Evolutionary conservation across 2,329 filamentous ascomycete genomes (phyloP).

Genomic region (Colletotrichum eleusines): DNA sequence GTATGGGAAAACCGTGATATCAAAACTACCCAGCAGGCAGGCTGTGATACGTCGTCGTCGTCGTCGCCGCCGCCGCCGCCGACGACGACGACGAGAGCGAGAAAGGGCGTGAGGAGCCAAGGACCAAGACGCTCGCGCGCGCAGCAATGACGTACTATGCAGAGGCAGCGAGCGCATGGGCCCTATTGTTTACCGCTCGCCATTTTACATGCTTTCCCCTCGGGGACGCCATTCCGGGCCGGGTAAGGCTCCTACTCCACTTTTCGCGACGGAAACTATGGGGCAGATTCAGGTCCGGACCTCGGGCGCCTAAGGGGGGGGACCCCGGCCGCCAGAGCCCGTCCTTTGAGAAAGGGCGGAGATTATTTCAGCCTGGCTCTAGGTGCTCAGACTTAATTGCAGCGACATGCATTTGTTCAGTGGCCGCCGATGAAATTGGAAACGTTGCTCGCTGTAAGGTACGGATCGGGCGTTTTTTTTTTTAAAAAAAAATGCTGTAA

Average conservation of each 20-base stretch:
- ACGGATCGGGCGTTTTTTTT: background rate
- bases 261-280: slow-evolving; percentile 1
- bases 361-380: background rate
- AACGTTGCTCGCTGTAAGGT: background rate
- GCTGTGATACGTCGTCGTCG: background rate
- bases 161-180: slow-evolving; percentile 3
- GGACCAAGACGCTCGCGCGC: slow-evolving; percentile 9
- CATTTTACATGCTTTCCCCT: background rate
- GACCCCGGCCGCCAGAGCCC: background rate
- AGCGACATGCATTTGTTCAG: background rate
- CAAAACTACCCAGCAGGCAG: background rate
- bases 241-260: background rate
- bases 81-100: background rate
- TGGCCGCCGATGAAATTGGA: background rate
- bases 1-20: slow-evolving; percentile 27
- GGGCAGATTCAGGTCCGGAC: background rate
- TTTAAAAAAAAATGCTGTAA: too few species aligned
- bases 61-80: background rate
- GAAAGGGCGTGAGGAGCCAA: background rate
- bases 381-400: background rate
- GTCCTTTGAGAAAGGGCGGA: background rate
- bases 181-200: background rate
- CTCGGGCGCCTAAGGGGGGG: background rate
- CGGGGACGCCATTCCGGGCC: slow-evolving; percentile 19
- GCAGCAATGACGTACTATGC: slow-evolving; percentile 28